A percentile compares a stretch with the other conserved stretches of the same genome.
Conservation (phyloP, 768 basidiomycete species). For the Xerocomellus dryophilus region DNA sequence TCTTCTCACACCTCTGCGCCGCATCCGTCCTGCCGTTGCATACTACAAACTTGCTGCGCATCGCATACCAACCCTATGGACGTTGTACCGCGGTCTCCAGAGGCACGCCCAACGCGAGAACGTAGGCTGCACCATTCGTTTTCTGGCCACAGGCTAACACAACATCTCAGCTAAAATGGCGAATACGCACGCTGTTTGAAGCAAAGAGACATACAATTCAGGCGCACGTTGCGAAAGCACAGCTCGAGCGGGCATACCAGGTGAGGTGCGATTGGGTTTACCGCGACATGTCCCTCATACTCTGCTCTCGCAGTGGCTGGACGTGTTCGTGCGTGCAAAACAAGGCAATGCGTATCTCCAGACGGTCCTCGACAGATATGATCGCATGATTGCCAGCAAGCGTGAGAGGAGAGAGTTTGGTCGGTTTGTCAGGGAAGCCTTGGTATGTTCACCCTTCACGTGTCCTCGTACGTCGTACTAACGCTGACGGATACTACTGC, state of each 20-base stretch:
- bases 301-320: conserved; percentile 46
- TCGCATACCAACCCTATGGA: conserved; percentile 73
- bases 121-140: conserved; percentile 36
- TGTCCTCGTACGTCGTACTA: background rate
- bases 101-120: conserved; percentile 50
- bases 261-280: conserved; percentile 34
- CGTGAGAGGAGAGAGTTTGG: conserved; percentile 49
- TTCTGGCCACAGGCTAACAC: background rate
- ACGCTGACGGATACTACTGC: background rate
- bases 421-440: conserved; percentile 43
- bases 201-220: conserved; percentile 52
- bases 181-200: conserved; percentile 54
- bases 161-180: conserved; percentile 50
- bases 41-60: conserved; percentile 66
- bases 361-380: conserved; percentile 48
- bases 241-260: conserved; percentile 54
- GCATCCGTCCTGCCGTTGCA: conserved; percentile 57
- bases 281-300: background rate
- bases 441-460: conserved; percentile 39
- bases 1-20: conserved; percentile 54
- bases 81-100: conserved; percentile 64
- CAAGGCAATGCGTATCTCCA: conserved; percentile 49
- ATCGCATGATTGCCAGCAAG: conserved; percentile 50
- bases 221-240: conserved; percentile 44
- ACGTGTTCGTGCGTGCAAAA: conserved; percentile 51